Base-by-base conservation (phyloP, 2,329 filamentous ascomycete species). In the Fusarium acutatum region DNA sequence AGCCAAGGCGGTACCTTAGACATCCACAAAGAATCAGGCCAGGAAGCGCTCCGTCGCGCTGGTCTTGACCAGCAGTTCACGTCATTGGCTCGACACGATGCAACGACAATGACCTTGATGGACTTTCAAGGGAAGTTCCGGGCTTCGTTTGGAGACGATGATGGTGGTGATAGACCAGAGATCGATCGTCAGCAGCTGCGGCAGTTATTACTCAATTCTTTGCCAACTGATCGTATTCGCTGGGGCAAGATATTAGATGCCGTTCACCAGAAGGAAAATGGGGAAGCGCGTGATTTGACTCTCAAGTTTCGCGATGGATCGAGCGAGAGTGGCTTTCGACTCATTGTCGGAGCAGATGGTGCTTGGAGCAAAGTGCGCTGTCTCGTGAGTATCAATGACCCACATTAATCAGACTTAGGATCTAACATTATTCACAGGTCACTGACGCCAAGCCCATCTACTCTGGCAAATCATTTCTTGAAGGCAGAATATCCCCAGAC, bases 321-420 rank as follows among this genome's bases (percentile, higher is more conserved):
- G 12, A 34, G 5, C 1, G 57, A 64, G 22, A 34, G 17, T 34
- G 57, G 61, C 8, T 64, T 64, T 41, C 56, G 61, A 46, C 37
- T 64, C 2, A 44, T 64, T 20, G 57, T 64, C 6, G 61, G 61
- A 5, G 61, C 57, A 46, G 61, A 64, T 7, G 57, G 61, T 22
- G 61, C 61, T 28, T 62, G 61, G 61, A 64, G 61, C 38, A 64
- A 52, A 44, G 34, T 64, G 6, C 56, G 61, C 0, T 18, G 38
- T 20, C 38, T 64, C 0, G 61, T 62, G n/a, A 52, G 57, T 52
- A 2, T 8, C 3, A 5, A 43, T 2, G 2, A 1, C 17, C 3
- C 1, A 8, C 0, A 3, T 20, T 12, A 1, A 5, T 3, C 7
- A 15, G 18, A 24, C 0, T 10, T 1, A 17, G 1, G 0, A 2